phyloP scores from a whole-genome alignment of 225 moss, liverwort and hornwort species.

The Ulota crispa region DNA sequence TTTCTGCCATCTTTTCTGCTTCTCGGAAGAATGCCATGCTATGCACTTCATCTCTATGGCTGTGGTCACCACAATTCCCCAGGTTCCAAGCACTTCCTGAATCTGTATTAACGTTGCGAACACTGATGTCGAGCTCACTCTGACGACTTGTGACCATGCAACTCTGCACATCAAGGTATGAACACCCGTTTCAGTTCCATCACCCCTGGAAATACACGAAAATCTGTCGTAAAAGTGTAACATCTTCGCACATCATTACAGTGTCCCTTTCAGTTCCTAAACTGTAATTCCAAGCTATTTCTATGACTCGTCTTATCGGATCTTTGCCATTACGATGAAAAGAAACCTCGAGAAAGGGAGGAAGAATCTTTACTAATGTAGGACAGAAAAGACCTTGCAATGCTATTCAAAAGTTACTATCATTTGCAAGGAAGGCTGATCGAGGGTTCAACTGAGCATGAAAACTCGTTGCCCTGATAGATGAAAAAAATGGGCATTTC shows the following conservation, averaged over 20 bases:
- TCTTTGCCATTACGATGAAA: not conserved
- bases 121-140: not conserved
- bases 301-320: not conserved
- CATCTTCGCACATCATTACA: not conserved
- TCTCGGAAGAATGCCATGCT: not conserved
- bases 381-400: not conserved
- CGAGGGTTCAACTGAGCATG: not conserved
- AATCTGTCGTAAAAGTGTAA: too few relatives aligned
- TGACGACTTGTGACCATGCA: constrained; percentile 5
- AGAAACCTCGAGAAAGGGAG: not conserved
- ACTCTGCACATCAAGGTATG: constrained; percentile 12
- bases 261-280: not conserved
- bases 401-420: not conserved
- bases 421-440: not conserved
- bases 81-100: constrained; percentile 18
- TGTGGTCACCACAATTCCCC: not conserved
- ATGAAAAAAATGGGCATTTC: not conserved
- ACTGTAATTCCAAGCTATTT: not conserved
- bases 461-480: not conserved
- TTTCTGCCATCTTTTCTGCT: constrained; percentile 2
- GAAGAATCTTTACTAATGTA: not conserved
- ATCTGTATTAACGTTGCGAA: constrained; percentile 9
- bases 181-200: not conserved
- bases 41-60: not conserved
- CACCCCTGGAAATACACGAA: not conserved